Base-by-base conservation (phyloP, 441 rosid genomes). In the Syzygium malaccense region DNA sequence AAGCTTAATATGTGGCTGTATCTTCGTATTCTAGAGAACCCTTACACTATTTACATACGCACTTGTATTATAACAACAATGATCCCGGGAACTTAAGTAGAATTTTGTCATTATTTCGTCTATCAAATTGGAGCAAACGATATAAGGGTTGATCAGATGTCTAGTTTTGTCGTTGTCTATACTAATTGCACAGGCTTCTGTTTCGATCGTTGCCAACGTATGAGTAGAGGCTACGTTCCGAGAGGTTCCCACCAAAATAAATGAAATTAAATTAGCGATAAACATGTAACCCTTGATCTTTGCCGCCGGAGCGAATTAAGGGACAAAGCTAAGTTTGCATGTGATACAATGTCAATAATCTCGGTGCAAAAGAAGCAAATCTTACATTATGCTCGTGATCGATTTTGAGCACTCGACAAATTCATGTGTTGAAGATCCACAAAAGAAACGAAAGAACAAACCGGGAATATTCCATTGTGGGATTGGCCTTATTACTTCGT, bases 241-340 rank as follows among this genome's bases (percentile, higher is more conserved):
- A 62, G 19, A 62, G 6, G n/a, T 62, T 6, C 33, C 68, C 33
- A 30, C 33, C 5, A n/a, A 14, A 62, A 62, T 26, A 26, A 58
- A n/a, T n/a, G 26, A 58, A 58, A n/a, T 14, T 26, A 58, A 58
- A 14, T n/a, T 6, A 62, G 30, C 0, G 30, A 2, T 62, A n/a
- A n/a, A n/a, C 13, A 17, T 37, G 17, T 6, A 15, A 30, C 2
- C 1, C 75, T 64, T 64, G 23, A 30, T 17, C 23, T 64, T 30
- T 30, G 18, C 17, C 0, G 10, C 0, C 0, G 2, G 6, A 30
- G 13, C 0, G 1, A 64, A 64, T 7, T 30, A 30, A 30, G 32
- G 12, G 12, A 30, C 23, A 64, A 64, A 64, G 23, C 33, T 33
- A 30, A 64, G 23, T 30, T 64, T 64, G 41, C 41, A 15, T 64